Percentiles rank a stretch among this genome's conserved stretches.
These are phyloP conservation scores for Rhynchosporium graminicola DNA, from an alignment of 2,329 filamentous ascomycete species.

Conservation along the genomic window DNA sequence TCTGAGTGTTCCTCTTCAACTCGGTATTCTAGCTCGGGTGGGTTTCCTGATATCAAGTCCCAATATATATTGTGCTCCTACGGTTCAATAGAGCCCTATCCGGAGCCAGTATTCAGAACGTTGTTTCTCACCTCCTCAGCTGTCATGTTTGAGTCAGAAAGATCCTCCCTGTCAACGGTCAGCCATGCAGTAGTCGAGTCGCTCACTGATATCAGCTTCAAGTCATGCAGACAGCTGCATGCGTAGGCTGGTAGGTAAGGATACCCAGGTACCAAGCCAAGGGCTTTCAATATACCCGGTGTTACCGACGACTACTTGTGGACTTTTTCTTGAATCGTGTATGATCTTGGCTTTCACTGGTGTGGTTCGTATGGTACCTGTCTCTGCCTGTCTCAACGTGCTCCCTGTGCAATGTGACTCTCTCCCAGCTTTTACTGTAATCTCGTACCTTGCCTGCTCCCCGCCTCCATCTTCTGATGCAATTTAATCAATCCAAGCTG, in stretches of 20 bases:
- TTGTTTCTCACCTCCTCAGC: not conserved
- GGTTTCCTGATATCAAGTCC: not conserved
- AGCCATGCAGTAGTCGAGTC: not conserved
- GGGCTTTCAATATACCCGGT: too few species aligned
- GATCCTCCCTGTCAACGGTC: not conserved
- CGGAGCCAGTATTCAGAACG: not conserved
- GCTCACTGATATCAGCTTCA: not conserved
- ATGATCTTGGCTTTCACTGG: not conserved
- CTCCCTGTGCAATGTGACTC: conserved; percentile 12
- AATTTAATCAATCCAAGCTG: not conserved
- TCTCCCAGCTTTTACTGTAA: not conserved
- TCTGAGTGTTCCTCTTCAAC: conserved; percentile 6
- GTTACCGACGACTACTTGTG: not conserved
- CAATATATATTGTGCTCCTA: not conserved
- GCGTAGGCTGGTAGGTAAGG: not conserved
- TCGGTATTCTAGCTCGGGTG: conserved; percentile 7
- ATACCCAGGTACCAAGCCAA: not conserved
- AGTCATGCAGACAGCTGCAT: conserved; percentile 12
- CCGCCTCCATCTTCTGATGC: conserved; percentile 11
- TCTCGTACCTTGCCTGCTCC: not conserved
- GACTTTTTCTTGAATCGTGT: conserved; percentile 8
- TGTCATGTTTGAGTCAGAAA: conserved; percentile 3
- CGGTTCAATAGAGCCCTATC: not conserved
- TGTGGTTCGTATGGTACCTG: too few species aligned
- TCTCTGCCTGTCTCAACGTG: not conserved